Evolutionary conservation across 2,329 filamentous ascomycete species (phyloP).

Genomic region (Venturia oleaginea): DNA sequence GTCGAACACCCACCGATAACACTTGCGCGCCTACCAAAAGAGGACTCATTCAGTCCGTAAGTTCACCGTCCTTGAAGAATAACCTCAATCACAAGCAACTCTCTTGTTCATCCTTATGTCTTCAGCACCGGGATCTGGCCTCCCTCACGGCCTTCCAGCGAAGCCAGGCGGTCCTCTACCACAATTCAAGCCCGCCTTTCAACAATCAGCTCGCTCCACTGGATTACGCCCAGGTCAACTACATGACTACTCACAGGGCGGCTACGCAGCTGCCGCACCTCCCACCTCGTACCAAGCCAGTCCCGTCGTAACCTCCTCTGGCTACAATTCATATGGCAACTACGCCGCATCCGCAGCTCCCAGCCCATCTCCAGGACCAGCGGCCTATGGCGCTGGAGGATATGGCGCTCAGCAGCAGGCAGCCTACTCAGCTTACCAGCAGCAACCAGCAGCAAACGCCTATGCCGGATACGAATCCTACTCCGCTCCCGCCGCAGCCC

Average conservation of each 20-base stretch:
- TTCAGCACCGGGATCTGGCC: slow-evolving; percentile 2
- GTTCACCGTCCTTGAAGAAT: slow-evolving; percentile 4
- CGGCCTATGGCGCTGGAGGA: neutral
- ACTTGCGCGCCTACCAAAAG: neutral
- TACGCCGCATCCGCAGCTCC: slow-evolving; percentile 4
- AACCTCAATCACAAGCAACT: neutral
- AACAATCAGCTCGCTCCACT: neutral
- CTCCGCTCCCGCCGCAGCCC: slow-evolving; percentile 36
- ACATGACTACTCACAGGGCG: neutral
- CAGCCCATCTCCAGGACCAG: neutral
- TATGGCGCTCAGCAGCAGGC: slow-evolving; percentile 7
- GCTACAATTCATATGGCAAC: neutral
- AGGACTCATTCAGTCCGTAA: slow-evolving; percentile 6
- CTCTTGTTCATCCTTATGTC: slow-evolving; percentile 3
- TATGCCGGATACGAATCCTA: slow-evolving; percentile 34
- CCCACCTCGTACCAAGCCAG: slow-evolving; percentile 20
- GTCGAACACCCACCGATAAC: neutral
- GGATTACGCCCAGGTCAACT: neutral
- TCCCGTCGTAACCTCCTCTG: slow-evolving; percentile 18
- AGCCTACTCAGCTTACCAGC: slow-evolving; percentile 9
- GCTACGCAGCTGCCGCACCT: neutral
- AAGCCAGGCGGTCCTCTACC: slow-evolving; percentile 9
- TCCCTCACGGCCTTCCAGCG: slow-evolving; percentile 5
- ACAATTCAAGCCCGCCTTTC: neutral
- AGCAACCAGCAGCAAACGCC: neutral